Base-by-base conservation (phyloP, 345 rosid genomes). In the Arabidopsis suecica region DNA sequence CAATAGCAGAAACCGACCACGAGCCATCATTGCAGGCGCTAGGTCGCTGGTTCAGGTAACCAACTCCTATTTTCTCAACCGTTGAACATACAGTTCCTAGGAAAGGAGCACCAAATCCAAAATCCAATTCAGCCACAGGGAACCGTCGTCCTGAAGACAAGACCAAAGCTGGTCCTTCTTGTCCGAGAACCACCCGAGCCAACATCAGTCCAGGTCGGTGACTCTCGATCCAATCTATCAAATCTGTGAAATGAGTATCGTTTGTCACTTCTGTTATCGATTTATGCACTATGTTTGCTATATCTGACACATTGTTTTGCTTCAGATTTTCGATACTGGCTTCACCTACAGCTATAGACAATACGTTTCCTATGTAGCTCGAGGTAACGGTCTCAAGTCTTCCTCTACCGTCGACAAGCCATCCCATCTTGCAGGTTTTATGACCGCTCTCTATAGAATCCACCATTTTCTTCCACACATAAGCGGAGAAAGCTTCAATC, bases 141-240 rank as follows among this genome's bases (percentile, higher is more conserved):
- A 88, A 91, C 65, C 86, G 73, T 36, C 88, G 56, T 8, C 97
- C 95, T 5, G 98, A 90, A 34, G 97, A 90, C 76, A 93, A 60
- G 28, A 89, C 89, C 7, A 93, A 70, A n/a, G 88, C 82, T 3
- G 97, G 97, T 51, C 91, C 95, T 37, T 86, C 95, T 49, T 75
- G 88, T 14, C 91, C 97, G 0, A 93, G 66, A 34, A 90, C 89
- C 5, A 78, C 74, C 61, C 76, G 83, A 20, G 91, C 80, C 16
- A 93, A 76, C 93, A 93, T 89, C 86, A 89, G 59, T 57, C 95
- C 98, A 42, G 97, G 98, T 74, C 93, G 84, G 68, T 90, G 95
- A 75, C 84, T 83, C 84, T 90, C 91, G 3, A 89, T 80, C 97
- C 98, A 93, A 62, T 91, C 97, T 50, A 93, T 88, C 79, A 93